These are phyloP conservation scores for Quaeritorhiza haematococci DNA, from an alignment of 371 early-diverging fungal genomes.

Conservation along the genomic window DNA sequence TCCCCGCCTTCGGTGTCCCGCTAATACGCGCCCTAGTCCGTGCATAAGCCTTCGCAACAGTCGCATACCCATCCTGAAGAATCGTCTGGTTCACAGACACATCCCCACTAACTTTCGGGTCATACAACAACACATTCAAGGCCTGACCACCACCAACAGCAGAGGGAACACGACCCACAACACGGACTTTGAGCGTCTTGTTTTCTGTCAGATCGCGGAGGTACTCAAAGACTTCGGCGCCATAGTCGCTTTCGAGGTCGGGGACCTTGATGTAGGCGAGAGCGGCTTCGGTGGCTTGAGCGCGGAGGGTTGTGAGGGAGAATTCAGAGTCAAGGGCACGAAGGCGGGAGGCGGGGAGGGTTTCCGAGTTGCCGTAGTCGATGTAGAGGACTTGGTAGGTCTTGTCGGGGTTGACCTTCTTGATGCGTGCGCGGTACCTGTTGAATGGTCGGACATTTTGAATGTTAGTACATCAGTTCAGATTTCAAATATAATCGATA, in stretches of 20 bases:
- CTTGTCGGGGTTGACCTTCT: conserved; percentile 56
- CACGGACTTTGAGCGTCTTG: conserved; percentile 69
- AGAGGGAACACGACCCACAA: conserved; percentile 43
- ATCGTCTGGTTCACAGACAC: conserved; percentile 69
- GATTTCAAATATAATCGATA: background rate
- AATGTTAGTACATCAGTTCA: background rate
- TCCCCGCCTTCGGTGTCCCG: conserved; percentile 17
- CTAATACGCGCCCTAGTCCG: conserved; percentile 17
- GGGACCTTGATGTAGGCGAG: conserved; percentile 79
- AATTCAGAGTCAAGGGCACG: conserved; percentile 33
- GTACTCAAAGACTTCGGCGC: conserved; percentile 63
- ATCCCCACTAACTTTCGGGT: conserved; percentile 58
- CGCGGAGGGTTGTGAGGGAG: conserved; percentile 40
- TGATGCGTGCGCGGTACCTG: conserved; percentile 74
- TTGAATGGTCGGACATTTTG: background rate
- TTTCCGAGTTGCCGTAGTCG: conserved; percentile 83
- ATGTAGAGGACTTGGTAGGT: conserved; percentile 72
- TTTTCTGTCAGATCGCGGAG: conserved; percentile 64
- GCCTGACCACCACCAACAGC: conserved; percentile 22
- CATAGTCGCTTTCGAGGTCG: conserved; percentile 60
- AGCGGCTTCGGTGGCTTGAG: conserved; percentile 79
- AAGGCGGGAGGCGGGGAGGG: conserved; percentile 30
- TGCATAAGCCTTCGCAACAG: conserved; percentile 40
- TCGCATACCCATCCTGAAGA: conserved; percentile 72
- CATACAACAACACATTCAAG: conserved; percentile 69